Evolutionary conservation across 305 asterid species (phyloP), one percentile per base, ranked within the genome.

Genomic region (Petunia hybrid): DNA sequence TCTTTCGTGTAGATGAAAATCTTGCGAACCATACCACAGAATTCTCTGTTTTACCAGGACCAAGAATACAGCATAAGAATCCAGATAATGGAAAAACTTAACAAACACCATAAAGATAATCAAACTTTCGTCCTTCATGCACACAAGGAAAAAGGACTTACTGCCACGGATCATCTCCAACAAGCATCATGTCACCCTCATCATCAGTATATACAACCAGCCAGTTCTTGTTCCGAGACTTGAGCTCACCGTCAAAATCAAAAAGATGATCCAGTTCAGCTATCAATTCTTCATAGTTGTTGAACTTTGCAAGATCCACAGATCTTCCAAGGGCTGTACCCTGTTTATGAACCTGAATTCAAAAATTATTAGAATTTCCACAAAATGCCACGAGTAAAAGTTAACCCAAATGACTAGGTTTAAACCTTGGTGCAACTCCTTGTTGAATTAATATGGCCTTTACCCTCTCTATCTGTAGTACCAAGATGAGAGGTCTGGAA

Each of bases 401-500:
- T 14, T 51, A 69, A 10, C 40, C n/a, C n/a, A 66, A 5, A 42
- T n/a, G 39, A 38, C 39, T 36, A 68, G 48, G 39, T 62, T 41
- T 76, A 64, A 79, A 95, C 99, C 99, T 96, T 96, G 82, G 99
- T 96, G 87, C 98, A 92, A 83, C 98, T 95, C 87, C 98, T 91
- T 39, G 88, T 83, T 76, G 95, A 95, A 83, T 88, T 87, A 75
- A 88, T 80, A 83, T 82, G 85, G 46, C 74, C 87, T 89, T 86
- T 95, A 81, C 83, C 82, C 86, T 89, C 95, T 84, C 88, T 85
- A 51, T 90, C 97, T 61, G 86, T 84, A 51, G 48, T 3, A 73
- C 63, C 78, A 51, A 43, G 73, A 61, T 63, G 60, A 61, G 57
- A 59, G 61, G 56, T 63, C 40, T 61, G 81, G 70, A 70, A 67